phyloP scores from a whole-genome alignment of 495 filamentous ascomycete species.

The Tuber calosporum region DNA sequence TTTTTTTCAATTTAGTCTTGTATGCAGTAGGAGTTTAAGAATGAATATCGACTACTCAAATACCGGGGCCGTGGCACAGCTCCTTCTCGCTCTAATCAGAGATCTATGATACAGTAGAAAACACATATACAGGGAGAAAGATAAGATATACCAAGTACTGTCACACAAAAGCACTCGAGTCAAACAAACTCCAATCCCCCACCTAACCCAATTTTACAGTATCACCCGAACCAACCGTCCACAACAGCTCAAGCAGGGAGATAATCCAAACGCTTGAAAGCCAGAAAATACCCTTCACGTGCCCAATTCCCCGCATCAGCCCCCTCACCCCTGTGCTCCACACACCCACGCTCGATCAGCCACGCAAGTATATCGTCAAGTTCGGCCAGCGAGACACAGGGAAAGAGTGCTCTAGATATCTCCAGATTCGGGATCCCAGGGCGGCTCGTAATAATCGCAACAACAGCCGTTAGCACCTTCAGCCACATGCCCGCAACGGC shows the following conservation, averaged over 20 bases:
- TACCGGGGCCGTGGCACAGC: neutral
- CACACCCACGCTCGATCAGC: constrained; percentile 24
- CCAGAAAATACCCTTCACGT: constrained; percentile 32
- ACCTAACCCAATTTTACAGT: neutral
- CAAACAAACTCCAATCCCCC: neutral
- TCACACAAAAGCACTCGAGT: neutral
- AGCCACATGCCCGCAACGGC: constrained; percentile 41
- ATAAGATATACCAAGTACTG: neutral
- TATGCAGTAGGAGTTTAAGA: too few species aligned
- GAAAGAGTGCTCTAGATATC: constrained; percentile 33
- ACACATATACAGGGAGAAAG: neutral
- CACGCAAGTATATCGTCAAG: constrained; percentile 25
- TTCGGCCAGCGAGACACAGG: constrained; percentile 34
- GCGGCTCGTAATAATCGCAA: constrained; percentile 31
- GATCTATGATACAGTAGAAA: neutral
- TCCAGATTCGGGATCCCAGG: constrained; percentile 37
- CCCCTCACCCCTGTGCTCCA: constrained; percentile 19
- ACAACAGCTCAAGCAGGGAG: neutral
- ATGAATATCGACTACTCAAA: neutral
- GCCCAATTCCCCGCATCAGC: constrained; percentile 27
- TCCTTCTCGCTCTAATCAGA: neutral
- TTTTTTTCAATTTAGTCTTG: too few species aligned
- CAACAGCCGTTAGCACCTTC: constrained; percentile 35
- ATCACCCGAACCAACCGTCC: neutral
- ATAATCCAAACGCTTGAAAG: constrained; percentile 7